These are phyloP conservation scores for Mucor piriformis DNA, from an alignment of 371 early-diverging fungal genomes.

Conservation along the genomic window DNA sequence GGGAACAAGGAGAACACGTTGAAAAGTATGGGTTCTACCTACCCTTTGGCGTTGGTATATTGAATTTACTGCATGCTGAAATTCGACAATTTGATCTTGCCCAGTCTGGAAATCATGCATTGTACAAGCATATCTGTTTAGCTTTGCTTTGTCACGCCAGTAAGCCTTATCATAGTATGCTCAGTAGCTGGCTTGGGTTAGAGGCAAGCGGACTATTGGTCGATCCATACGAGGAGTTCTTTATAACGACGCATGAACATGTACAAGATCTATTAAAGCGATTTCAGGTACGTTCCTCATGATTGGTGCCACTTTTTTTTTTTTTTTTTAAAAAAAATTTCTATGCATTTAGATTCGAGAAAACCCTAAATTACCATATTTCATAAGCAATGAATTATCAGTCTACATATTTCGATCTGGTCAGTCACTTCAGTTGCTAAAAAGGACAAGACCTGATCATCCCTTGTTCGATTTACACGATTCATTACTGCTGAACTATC, in stretches of 20 bases:
- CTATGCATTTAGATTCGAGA: conserved; percentile 15
- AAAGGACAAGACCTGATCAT: conserved; percentile 30
- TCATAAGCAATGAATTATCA: conserved; percentile 24
- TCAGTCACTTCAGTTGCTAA: conserved; percentile 31
- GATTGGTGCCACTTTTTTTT: not conserved
- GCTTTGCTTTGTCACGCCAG: conserved; percentile 48
- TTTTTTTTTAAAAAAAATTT: not conserved
- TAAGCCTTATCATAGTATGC: conserved; percentile 49
- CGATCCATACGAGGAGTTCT: conserved; percentile 55
- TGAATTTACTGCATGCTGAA: conserved; percentile 44
- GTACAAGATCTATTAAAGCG: conserved; percentile 5
- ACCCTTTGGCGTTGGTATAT: conserved; percentile 46
- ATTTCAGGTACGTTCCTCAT: conserved; percentile 1
- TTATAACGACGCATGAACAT: conserved; percentile 29
- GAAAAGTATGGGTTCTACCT: conserved; percentile 5
- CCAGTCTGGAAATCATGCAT: conserved; percentile 23
- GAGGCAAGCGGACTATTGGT: conserved; percentile 11
- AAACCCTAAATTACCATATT: conserved; percentile 27
- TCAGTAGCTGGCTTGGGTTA: conserved; percentile 55
- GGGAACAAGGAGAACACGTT: not conserved
- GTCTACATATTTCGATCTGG: conserved; percentile 36
- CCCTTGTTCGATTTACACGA: conserved; percentile 23
- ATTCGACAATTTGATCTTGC: conserved; percentile 29
- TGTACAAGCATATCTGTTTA: conserved; percentile 45
- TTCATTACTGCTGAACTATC: not conserved